A percentile compares a stretch with the other conserved stretches of the same genome.
These are phyloP conservation scores for Gelatoporia subvermispora DNA, from an alignment of 768 basidiomycete genomes.

Conservation along the genomic window DNA sequence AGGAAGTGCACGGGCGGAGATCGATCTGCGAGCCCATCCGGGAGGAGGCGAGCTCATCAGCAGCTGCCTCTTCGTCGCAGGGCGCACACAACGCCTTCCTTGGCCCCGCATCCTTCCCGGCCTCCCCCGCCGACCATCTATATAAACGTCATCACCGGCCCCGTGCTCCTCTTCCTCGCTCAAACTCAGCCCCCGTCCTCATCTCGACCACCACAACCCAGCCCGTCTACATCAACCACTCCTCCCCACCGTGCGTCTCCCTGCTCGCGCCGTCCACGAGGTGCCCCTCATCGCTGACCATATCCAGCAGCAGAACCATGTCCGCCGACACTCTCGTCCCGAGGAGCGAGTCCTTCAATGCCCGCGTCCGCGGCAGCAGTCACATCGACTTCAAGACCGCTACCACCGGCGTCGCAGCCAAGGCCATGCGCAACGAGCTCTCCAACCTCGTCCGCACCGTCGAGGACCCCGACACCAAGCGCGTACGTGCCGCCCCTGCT, in stretches of 20 bases:
- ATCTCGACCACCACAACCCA: constrained; percentile 63
- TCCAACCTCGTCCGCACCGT: constrained; percentile 87
- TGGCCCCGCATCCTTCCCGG: constrained; percentile 11
- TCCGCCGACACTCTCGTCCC: constrained; percentile 49
- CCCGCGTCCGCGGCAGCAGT: constrained; percentile 69
- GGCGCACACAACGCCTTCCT: constrained; percentile 29
- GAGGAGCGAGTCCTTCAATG: constrained; percentile 61
- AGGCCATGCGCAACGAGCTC: constrained; percentile 98
- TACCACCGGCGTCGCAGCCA: constrained; percentile 62
- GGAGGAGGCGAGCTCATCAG: constrained; percentile 32
- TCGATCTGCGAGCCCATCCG: constrained; percentile 42
- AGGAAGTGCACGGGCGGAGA: constrained; percentile 12
- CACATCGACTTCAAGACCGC: constrained; percentile 98
- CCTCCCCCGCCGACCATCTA: constrained; percentile 24
- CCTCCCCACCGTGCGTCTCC: constrained; percentile 9
- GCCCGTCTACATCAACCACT: constrained; percentile 50
- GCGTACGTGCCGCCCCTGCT: constrained; percentile 48
- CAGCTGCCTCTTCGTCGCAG: too few species aligned
- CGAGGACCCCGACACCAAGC: constrained; percentile 73
- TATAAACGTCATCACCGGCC: constrained; percentile 65
- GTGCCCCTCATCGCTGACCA: constrained; percentile 31
- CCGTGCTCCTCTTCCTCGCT: constrained; percentile 38
- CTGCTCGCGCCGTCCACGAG: constrained; percentile 11
- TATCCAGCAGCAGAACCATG: constrained; percentile 8
- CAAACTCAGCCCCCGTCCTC: constrained; percentile 51